Percentiles rank a stretch among this genome's conserved stretches.
These are phyloP conservation scores for Suillus cothurnatus DNA, from an alignment of 768 basidiomycete species.

Conservation along the genomic window DNA sequence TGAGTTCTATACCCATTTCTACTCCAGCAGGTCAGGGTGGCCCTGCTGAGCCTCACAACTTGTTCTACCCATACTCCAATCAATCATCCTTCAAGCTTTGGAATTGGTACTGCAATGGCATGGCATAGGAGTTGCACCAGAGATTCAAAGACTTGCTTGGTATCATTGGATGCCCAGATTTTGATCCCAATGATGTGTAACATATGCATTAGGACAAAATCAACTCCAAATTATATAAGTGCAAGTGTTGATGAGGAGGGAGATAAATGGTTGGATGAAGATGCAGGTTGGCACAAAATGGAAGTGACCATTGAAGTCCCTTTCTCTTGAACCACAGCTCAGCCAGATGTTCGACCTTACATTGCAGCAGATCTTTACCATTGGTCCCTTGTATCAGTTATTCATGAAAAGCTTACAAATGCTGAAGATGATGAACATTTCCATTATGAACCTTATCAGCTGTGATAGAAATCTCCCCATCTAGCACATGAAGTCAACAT, in stretches of 20 bases:
- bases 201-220: neutral
- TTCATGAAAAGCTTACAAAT: neutral
- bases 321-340: neutral
- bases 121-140: neutral
- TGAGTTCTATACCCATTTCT: constrained; percentile 5
- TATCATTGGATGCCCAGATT: neutral
- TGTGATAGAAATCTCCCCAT: neutral
- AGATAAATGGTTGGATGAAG: neutral
- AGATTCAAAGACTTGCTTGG: neutral
- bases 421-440: neutral
- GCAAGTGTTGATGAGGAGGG: neutral
- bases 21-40: neutral
- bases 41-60: neutral
- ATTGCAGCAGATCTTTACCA: neutral
- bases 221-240: neutral
- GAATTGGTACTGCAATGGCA: neutral
- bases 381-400: neutral
- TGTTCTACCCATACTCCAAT: neutral
- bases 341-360: neutral
- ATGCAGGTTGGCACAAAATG: neutral
- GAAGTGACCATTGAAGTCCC: neutral
- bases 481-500: neutral
- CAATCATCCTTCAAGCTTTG: neutral
- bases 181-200: neutral
- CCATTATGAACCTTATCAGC: neutral